These are phyloP conservation scores for Termitomyces sp. DNA, from an alignment of 768 basidiomycete genomes.

Conservation along the genomic window DNA sequence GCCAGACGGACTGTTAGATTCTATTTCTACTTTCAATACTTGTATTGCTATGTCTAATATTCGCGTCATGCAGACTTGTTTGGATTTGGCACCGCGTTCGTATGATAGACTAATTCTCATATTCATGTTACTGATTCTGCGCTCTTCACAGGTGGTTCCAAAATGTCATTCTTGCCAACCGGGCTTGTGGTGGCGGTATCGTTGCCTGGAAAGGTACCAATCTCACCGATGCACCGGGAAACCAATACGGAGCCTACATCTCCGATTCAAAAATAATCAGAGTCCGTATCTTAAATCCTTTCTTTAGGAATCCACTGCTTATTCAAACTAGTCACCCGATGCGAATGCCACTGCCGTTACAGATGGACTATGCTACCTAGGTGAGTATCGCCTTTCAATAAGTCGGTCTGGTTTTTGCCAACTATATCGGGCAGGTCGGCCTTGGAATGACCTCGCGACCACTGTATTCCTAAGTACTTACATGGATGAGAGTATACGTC, in stretches of 20 bases:
- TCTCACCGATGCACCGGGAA: constrained; percentile 44
- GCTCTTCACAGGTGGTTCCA: constrained; percentile 50
- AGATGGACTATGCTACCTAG: constrained; percentile 46
- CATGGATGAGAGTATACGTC: constrained; percentile 55
- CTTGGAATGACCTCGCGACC: constrained; percentile 59
- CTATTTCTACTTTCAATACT: background rate
- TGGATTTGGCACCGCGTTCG: constrained; percentile 59
- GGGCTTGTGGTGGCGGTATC: constrained; percentile 63
- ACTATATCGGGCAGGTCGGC: constrained; percentile 33
- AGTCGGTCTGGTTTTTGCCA: background rate
- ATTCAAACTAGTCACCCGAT: constrained; percentile 47
- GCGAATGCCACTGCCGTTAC: constrained; percentile 48
- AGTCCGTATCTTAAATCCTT: constrained; percentile 27
- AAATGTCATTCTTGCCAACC: constrained; percentile 53
- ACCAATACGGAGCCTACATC: constrained; percentile 56
- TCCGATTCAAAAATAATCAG: constrained; percentile 52
- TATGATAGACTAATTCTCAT: background rate
- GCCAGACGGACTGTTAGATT: constrained; percentile 58
- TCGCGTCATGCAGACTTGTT: constrained; percentile 41
- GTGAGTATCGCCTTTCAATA: constrained; percentile 17
- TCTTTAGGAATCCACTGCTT: background rate
- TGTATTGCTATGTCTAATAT: background rate
- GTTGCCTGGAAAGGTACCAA: constrained; percentile 64
- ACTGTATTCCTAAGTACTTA: constrained; percentile 51
- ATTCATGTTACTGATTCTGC: background rate